Conservation (phyloP, 2,329 filamentous ascomycete species). For the Aspergillus carbonarius region DNA sequence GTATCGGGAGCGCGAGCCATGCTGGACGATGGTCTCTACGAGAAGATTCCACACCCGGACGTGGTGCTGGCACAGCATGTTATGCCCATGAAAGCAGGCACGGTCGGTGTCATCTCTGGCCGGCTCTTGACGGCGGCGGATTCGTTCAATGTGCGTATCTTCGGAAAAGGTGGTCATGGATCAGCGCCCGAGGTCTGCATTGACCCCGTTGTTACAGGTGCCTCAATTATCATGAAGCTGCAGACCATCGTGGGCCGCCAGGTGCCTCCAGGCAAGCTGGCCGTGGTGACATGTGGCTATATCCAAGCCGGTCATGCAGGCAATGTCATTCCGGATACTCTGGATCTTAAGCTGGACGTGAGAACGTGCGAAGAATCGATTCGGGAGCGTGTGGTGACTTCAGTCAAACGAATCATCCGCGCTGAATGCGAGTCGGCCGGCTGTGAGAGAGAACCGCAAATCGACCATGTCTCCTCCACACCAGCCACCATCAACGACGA, state of each 20-base stretch:
- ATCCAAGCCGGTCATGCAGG: constrained; percentile 44
- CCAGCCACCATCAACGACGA: constrained; percentile 57
- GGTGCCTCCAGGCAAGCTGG: constrained; percentile 39
- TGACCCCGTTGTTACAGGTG: constrained; percentile 51
- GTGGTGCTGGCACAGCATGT: constrained; percentile 59
- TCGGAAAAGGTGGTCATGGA: constrained; percentile 48
- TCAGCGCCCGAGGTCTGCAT: constrained; percentile 44
- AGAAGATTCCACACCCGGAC: constrained; percentile 55
- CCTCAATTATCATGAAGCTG: constrained; percentile 41
- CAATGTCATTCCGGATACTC: constrained; percentile 49
- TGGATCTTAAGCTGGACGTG: constrained; percentile 45
- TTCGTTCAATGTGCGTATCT: constrained; percentile 38
- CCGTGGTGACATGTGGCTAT: constrained; percentile 48
- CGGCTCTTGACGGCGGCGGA: constrained; percentile 38
- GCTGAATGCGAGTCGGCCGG: constrained; percentile 55
- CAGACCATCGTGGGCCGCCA: constrained; percentile 44
- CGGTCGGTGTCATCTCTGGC: constrained; percentile 33
- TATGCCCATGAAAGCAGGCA: constrained; percentile 40
- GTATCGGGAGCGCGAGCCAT: constrained; percentile 59
- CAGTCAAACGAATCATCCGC: constrained; percentile 48
- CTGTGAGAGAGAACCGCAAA: constrained; percentile 43
- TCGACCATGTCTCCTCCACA: constrained; percentile 44
- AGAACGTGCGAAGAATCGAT: constrained; percentile 35
- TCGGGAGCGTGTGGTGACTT: constrained; percentile 35
- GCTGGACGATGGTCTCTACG: constrained; percentile 58